Percentiles rank a stretch among this genome's conserved stretches.
phyloP scores from a whole-genome alignment of 768 basidiomycete genomes.

The Tubosaeta sp. region DNA sequence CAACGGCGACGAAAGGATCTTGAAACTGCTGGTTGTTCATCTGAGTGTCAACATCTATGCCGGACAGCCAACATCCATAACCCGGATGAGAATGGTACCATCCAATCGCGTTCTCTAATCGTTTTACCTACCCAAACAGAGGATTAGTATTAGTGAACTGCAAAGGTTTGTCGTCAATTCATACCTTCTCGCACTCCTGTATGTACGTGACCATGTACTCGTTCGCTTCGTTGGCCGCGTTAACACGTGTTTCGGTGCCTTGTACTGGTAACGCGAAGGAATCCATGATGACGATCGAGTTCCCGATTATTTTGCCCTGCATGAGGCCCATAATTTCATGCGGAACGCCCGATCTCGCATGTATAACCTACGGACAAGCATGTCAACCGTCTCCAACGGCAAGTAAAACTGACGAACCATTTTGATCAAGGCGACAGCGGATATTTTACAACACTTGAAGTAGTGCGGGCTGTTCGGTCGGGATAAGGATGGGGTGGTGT shows the following conservation, averaged over 20 bases:
- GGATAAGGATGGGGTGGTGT: slow-evolving; percentile 1
- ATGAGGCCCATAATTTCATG: slow-evolving; percentile 99
- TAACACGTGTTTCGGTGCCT: slow-evolving; percentile 97
- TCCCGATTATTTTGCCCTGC: slow-evolving; percentile 90
- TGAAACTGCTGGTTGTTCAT: slow-evolving; percentile 91
- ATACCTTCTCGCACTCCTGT: slow-evolving; percentile 72
- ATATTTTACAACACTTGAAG: slow-evolving; percentile 91
- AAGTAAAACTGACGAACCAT: slow-evolving; percentile 55
- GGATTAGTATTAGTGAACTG: background rate
- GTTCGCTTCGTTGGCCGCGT: slow-evolving; percentile 91
- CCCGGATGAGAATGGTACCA: slow-evolving; percentile 99
- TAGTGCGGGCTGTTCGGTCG: slow-evolving; percentile 56
- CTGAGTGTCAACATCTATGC: slow-evolving; percentile 98
- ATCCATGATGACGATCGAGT: slow-evolving; percentile 84
- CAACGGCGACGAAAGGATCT: slow-evolving; percentile 96
- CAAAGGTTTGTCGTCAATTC: slow-evolving; percentile 6
- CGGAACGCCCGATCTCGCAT: slow-evolving; percentile 93
- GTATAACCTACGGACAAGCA: slow-evolving; percentile 70
- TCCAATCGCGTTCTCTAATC: slow-evolving; percentile 86
- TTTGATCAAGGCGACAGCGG: slow-evolving; percentile 92
- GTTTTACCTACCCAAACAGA: slow-evolving; percentile 54
- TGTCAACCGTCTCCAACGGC: background rate
- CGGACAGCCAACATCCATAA: slow-evolving; percentile 98
- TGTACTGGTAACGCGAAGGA: slow-evolving; percentile 96
- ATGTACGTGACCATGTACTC: slow-evolving; percentile 99